Evolutionary conservation across 2,329 filamentous ascomycete genomes (phyloP).

Genomic region (Sordariomycetes sp.): DNA sequence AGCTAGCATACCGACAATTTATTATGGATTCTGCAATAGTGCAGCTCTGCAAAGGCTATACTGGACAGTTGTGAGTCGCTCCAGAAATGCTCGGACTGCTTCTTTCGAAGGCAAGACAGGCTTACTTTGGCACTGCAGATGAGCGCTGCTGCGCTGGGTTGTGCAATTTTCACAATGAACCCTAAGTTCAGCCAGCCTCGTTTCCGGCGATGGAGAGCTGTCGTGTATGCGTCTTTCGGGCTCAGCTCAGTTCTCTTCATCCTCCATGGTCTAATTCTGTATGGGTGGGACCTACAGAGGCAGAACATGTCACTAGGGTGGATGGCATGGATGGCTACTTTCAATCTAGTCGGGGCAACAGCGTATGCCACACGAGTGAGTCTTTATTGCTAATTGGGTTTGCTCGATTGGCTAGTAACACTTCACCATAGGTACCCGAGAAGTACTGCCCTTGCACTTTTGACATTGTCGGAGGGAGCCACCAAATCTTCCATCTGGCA

Average conservation of each 20-base stretch:
- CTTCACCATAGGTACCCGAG: too few species aligned
- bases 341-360: slow-evolving; percentile 6
- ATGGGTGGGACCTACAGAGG: slow-evolving; percentile 8
- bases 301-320: slow-evolving; percentile 6
- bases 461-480: too few species aligned
- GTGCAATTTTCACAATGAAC: background rate
- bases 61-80: background rate
- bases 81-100: background rate
- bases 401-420: too few species aligned
- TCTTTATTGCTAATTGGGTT: too few species aligned
- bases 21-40: slow-evolving; percentile 9
- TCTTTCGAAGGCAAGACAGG: background rate
- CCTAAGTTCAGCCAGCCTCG: slow-evolving; percentile 2
- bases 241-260: slow-evolving; percentile 9
- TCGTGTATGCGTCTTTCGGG: slow-evolving; percentile 9
- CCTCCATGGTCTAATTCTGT: slow-evolving; percentile 1
- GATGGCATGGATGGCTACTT: slow-evolving; percentile 8
- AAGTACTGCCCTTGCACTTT: too few species aligned
- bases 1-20: slow-evolving; percentile 7
- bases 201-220: slow-evolving; percentile 6
- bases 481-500: too few species aligned
- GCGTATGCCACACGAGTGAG: slow-evolving; percentile 8
- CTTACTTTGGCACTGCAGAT: background rate
- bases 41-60: background rate
- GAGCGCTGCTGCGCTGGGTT: background rate